Evolutionary conservation across 306 rosid genomes (phyloP).

Genomic region (Cucurbita argyrosperma): DNA sequence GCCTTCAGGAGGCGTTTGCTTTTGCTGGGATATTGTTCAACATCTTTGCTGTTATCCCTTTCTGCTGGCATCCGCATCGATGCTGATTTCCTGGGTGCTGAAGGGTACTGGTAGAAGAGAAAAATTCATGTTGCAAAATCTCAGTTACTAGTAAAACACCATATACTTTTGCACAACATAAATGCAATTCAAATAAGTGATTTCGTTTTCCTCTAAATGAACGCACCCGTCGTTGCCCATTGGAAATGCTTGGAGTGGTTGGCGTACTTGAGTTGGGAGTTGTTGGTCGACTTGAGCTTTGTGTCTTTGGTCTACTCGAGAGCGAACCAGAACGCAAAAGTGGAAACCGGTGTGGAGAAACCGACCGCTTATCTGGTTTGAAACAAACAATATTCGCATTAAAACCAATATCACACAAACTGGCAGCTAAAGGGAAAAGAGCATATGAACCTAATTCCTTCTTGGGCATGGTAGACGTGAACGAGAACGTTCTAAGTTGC

Average conservation of each 20-base stretch:
- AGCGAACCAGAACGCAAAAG: conserved; percentile 85
- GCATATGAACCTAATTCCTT: conserved; percentile 46
- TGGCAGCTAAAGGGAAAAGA: neutral
- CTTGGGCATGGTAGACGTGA: conserved; percentile 63
- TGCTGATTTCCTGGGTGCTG: conserved; percentile 84
- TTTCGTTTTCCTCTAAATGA: neutral
- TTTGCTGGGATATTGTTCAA: conserved; percentile 75
- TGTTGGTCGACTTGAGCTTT: conserved; percentile 48
- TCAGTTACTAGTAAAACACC: neutral
- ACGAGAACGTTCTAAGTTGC: conserved; percentile 50
- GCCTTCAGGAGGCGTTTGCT: conserved; percentile 92
- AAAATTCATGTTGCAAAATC: neutral
- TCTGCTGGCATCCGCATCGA: conserved; percentile 85
- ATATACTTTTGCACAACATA: neutral
- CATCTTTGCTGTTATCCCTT: conserved; percentile 46
- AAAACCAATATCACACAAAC: neutral
- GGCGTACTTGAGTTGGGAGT: conserved; percentile 82
- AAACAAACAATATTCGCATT: neutral
- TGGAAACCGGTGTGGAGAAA: conserved; percentile 89
- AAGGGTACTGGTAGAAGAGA: conserved; percentile 45
- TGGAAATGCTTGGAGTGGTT: conserved; percentile 66
- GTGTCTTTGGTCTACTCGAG: conserved; percentile 57
- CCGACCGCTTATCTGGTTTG: conserved; percentile 56
- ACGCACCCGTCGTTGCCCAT: conserved; percentile 62
- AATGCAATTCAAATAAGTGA: neutral